Evolutionary conservation across 2,329 filamentous ascomycete species (phyloP), one percentile per base, ranked within the genome.

Genomic region (Apiospora phragmitis): DNA sequence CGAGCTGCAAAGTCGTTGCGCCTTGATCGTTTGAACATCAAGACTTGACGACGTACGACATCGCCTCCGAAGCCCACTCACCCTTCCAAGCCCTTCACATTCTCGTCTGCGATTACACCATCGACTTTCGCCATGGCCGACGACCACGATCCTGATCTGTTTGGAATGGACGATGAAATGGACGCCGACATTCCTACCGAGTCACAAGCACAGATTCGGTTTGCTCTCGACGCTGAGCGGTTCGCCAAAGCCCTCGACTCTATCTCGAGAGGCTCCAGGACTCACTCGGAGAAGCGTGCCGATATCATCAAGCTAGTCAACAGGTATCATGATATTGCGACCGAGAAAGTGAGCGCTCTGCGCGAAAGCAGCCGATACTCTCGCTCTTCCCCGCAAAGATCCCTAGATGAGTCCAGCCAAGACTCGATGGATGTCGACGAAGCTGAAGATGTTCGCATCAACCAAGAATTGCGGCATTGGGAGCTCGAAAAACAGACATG

Each of bases 401-500:
- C 69, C n/a, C 72, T 75, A 62, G 74, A 74, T 65, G 70, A 71
- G 38, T 74, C 67, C 41, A 77, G 75, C 69, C 81, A 84, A 71
- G 84, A 86, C 62, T 85, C 85, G 66, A 87, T 90, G 83, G 88
- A 91, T 67, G 75, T 87, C 9, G 89, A 91, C 72, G 87, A 88
- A 51, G 79, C 77, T 51, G 84, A 85, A 21, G 78, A 81, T 38
- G 76, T 76, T 29, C 75, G 77, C 75, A 74, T 71, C 29, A 49
- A 75, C 72, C 77, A 85, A 69, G 86, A 89, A 72, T 78, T 92
- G 16, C 85, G 87, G 77, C 88, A 89, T 70, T 92, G 94, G 86
- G 91, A 97, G 80, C 88, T 92, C 73, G 96, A 99, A 81, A 90
- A 91, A 51, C 94, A 97, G 76, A 96, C 94, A 0, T 99, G 96